Conservation (phyloP, 148 eudicot genomes). For the Dysphania ambrosioides region DNA sequence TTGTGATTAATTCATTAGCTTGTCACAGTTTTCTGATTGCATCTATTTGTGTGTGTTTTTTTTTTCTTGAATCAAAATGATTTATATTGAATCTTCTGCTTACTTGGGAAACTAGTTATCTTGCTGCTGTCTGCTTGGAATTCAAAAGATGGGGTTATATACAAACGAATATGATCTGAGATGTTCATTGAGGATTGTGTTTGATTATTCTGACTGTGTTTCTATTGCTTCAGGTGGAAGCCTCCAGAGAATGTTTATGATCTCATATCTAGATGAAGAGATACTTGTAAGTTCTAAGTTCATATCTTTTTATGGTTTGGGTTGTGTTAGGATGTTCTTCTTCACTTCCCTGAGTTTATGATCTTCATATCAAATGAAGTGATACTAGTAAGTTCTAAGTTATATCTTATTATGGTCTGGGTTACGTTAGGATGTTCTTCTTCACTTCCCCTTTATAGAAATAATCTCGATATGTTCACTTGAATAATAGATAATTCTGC, state of each 20-base stretch:
- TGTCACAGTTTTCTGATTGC: background rate
- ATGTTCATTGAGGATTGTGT: background rate
- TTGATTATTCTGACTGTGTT: conserved; percentile 2
- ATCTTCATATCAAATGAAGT: conserved; percentile 92
- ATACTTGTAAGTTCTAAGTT: conserved; percentile 56
- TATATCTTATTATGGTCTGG: background rate
- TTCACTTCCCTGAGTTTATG: conserved; percentile 42
- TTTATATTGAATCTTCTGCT: background rate
- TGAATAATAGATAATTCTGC: background rate
- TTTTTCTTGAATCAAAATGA: background rate
- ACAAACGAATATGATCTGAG: background rate
- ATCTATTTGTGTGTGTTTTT: background rate
- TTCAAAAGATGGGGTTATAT: background rate
- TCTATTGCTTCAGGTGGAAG: conserved; percentile 51
- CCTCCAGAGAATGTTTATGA: conserved; percentile 72
- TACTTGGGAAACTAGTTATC: background rate
- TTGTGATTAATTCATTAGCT: too few species aligned
- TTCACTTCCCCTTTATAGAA: too few species aligned
- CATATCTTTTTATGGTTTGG: background rate
- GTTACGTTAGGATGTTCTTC: background rate
- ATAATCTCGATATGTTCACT: too few species aligned
- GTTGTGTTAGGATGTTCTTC: background rate
- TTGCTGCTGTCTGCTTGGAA: background rate
- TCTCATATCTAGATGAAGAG: conserved; percentile 93
- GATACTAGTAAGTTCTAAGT: conserved; percentile 58